These are phyloP conservation scores for Jacaranda copaia DNA, from an alignment of 257 asterid genomes.

Conservation along the genomic window DNA sequence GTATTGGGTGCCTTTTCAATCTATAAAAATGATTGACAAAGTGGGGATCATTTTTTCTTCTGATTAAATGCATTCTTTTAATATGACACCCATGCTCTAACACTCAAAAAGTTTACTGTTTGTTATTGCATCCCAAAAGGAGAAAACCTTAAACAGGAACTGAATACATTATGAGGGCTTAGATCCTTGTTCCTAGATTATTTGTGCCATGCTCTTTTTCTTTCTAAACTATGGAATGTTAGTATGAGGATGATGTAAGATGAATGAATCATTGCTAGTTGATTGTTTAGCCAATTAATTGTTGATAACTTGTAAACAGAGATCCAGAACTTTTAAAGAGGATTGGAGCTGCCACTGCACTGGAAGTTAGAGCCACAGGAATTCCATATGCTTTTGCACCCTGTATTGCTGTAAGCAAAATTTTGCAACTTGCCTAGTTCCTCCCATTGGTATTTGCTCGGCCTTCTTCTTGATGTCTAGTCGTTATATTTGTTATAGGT, in stretches of 20 bases:
- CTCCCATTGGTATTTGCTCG: neutral
- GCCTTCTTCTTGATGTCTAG: slow-evolving; percentile 14
- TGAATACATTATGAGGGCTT: neutral
- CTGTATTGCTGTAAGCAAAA: slow-evolving; percentile 68
- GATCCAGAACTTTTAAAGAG: slow-evolving; percentile 71
- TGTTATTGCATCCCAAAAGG: neutral
- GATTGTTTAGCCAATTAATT: slow-evolving; percentile 1
- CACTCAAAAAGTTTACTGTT: no score
- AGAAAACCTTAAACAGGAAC: slow-evolving; percentile 2
- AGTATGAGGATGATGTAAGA: neutral
- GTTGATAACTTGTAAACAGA: slow-evolving; percentile 41
- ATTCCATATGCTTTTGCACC: slow-evolving; percentile 80
- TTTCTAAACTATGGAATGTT: neutral
- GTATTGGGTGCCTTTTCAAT: neutral
- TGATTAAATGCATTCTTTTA: neutral
- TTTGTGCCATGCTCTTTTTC: neutral
- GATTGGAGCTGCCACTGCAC: slow-evolving; percentile 85
- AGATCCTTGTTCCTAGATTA: neutral
- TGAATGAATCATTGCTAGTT: neutral
- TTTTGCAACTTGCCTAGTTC: neutral
- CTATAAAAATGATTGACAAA: neutral
- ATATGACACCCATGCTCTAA: no score
- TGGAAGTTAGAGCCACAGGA: slow-evolving; percentile 84
- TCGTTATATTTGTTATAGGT: slow-evolving; percentile 53
- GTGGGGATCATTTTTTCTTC: neutral